Evolutionary conservation across 2,329 filamentous ascomycete species (phyloP).

Genomic region (Geosmithia morbida): DNA sequence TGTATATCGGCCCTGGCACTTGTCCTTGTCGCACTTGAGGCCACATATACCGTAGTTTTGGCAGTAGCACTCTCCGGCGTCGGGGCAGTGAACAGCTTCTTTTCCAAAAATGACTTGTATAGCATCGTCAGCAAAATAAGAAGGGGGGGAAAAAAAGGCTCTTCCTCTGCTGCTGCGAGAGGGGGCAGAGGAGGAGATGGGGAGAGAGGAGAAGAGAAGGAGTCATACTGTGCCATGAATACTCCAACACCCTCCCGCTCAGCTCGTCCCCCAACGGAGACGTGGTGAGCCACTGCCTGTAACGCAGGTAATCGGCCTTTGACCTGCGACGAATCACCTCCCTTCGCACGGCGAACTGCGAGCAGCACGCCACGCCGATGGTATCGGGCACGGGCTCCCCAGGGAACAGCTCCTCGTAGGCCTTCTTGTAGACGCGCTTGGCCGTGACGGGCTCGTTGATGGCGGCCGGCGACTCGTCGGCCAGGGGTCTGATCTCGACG

Average conservation of each 20-base stretch:
- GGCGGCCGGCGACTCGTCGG: constrained; percentile 19
- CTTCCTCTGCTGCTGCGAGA: no score
- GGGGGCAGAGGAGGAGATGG: background rate
- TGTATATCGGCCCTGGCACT: constrained; percentile 42
- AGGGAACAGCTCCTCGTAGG: constrained; percentile 26
- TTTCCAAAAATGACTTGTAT: constrained; percentile 46
- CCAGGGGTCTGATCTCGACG: constrained; percentile 25
- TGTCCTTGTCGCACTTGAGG: constrained; percentile 22
- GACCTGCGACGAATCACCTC: constrained; percentile 33
- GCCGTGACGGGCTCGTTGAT: constrained; percentile 18
- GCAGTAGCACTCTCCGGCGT: constrained; percentile 49
- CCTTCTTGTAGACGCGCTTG: constrained; percentile 24
- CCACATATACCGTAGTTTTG: constrained; percentile 49
- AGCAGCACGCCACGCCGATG: constrained; percentile 46
- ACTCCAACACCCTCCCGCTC: constrained; percentile 48
- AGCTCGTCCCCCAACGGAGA: constrained; percentile 37
- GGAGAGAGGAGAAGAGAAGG: background rate
- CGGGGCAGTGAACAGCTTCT: constrained; percentile 43
- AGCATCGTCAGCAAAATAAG: background rate
- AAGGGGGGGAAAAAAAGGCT: no score
- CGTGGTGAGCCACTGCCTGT: constrained; percentile 44
- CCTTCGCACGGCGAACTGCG: constrained; percentile 47
- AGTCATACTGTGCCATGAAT: constrained; percentile 48
- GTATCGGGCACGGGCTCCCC: constrained; percentile 26
- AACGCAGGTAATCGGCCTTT: constrained; percentile 36